A percentile compares a stretch with the other conserved stretches of the same genome.
These are phyloP conservation scores for Coemansia sp. DNA, from an alignment of 192 early-diverging fungal species.

Conservation along the genomic window DNA sequence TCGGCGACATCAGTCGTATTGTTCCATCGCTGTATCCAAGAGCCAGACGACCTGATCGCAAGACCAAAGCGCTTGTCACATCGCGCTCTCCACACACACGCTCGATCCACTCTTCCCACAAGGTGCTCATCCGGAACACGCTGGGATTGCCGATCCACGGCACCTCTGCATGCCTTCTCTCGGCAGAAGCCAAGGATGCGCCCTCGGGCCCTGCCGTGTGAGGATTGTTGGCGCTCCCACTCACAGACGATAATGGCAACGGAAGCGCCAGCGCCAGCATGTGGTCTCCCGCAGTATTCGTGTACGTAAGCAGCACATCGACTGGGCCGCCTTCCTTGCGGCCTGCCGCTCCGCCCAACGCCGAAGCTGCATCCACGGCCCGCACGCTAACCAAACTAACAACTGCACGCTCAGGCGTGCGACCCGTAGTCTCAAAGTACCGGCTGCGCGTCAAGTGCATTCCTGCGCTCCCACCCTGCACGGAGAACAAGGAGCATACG, in stretches of 20 bases:
- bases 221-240: slow-evolving; percentile 48
- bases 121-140: slow-evolving; percentile 20
- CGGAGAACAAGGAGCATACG: slow-evolving; percentile 43
- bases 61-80: slow-evolving; percentile 22
- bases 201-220: slow-evolving; percentile 20
- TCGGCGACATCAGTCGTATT: slow-evolving; percentile 27
- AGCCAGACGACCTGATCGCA: slow-evolving; percentile 15
- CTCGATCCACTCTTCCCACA: slow-evolving; percentile 38
- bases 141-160: slow-evolving; percentile 33
- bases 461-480: slow-evolving; percentile 51
- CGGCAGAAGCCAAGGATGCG: slow-evolving; percentile 13
- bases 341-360: slow-evolving; percentile 7
- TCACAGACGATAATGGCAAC: slow-evolving; percentile 39
- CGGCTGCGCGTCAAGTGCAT: slow-evolving; percentile 35
- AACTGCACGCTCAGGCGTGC: slow-evolving; percentile 7
- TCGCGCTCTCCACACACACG: slow-evolving; percentile 8
- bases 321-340: slow-evolving; percentile 1
- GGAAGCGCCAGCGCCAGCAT: slow-evolving; percentile 36
- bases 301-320: slow-evolving; percentile 27
- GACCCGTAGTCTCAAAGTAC: slow-evolving; percentile 16
- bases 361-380: slow-evolving; percentile 16
- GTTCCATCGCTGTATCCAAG: slow-evolving; percentile 29
- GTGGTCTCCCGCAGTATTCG: slow-evolving; percentile 25
- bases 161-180: neutral
- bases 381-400: slow-evolving; percentile 18